phyloP scores from a whole-genome alignment of 768 basidiomycete genomes.

The Podaxis carcinomalis region DNA sequence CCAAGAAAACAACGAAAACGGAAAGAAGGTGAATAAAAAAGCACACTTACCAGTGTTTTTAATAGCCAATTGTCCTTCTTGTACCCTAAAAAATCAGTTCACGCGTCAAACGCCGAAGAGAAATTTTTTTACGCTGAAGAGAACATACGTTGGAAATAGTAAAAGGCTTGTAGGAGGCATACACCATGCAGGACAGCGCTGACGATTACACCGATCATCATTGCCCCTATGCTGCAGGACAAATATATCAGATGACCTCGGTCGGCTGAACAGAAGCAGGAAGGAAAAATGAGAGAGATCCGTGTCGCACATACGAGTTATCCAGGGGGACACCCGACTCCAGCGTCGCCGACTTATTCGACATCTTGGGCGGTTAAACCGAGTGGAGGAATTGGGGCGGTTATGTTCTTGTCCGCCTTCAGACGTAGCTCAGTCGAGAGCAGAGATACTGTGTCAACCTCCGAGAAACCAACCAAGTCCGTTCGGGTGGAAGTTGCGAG shows the following conservation, averaged over 20 bases:
- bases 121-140: not conserved
- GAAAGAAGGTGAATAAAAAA: not conserved
- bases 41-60: slow-evolving; percentile 32
- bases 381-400: not conserved
- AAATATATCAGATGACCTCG: not conserved
- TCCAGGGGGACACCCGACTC: slow-evolving; percentile 24
- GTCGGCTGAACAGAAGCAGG: not conserved
- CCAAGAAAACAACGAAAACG: not conserved
- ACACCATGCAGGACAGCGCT: slow-evolving; percentile 38
- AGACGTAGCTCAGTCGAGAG: not conserved
- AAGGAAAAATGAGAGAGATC: not conserved
- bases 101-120: not conserved
- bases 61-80: slow-evolving; percentile 37
- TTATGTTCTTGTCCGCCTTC: not conserved
- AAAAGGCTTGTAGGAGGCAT: slow-evolving; percentile 41
- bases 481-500: not conserved
- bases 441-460: not conserved
- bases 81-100: slow-evolving; percentile 23
- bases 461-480: not conserved
- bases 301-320: slow-evolving; percentile 23
- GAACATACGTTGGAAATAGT: slow-evolving; percentile 36
- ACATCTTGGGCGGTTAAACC: not conserved
- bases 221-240: slow-evolving; percentile 35
- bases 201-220: slow-evolving; percentile 38
- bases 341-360: slow-evolving; percentile 23